A percentile compares a stretch with the other conserved stretches of the same genome.
Conservation (phyloP, 768 basidiomycete species). For the Trametes cubensis region DNA sequence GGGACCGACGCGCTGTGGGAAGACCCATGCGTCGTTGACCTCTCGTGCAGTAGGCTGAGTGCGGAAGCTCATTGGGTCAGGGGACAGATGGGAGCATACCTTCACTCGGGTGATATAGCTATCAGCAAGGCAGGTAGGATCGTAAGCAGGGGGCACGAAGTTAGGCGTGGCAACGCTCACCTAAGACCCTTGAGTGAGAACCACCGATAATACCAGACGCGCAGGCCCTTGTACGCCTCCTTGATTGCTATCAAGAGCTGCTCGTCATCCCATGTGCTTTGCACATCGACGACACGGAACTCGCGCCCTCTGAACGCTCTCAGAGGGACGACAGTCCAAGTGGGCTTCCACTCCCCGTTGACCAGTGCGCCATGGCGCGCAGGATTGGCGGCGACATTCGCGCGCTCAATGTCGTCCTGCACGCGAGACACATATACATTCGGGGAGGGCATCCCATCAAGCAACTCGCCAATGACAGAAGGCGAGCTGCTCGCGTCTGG, state of each 20-base stretch:
- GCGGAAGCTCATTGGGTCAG: no score
- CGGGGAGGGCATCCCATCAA: neutral
- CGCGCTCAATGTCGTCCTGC: neutral
- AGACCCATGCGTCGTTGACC: conserved; percentile 10
- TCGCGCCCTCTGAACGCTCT: conserved; percentile 10
- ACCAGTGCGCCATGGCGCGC: neutral
- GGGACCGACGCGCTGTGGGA: conserved; percentile 15
- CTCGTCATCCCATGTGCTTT: conserved; percentile 20
- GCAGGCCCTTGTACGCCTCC: conserved; percentile 14
- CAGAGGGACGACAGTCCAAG: conserved; percentile 4
- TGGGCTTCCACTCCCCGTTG: neutral
- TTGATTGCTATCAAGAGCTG: conserved; percentile 10
- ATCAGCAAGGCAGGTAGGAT: neutral
- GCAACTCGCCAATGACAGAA: neutral
- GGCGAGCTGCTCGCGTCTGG: neutral
- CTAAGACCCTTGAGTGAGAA: conserved; percentile 16
- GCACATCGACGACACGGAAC: neutral
- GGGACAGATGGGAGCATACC: no score
- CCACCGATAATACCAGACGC: conserved; percentile 10
- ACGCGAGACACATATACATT: neutral
- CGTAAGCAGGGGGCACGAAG: neutral
- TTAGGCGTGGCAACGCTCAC: neutral
- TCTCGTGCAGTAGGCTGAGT: neutral
- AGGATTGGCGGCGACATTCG: neutral
- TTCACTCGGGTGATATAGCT: neutral